phyloP scores from a whole-genome alignment of 352 stramenopile species.

The Phytophthora pistaciae region DNA sequence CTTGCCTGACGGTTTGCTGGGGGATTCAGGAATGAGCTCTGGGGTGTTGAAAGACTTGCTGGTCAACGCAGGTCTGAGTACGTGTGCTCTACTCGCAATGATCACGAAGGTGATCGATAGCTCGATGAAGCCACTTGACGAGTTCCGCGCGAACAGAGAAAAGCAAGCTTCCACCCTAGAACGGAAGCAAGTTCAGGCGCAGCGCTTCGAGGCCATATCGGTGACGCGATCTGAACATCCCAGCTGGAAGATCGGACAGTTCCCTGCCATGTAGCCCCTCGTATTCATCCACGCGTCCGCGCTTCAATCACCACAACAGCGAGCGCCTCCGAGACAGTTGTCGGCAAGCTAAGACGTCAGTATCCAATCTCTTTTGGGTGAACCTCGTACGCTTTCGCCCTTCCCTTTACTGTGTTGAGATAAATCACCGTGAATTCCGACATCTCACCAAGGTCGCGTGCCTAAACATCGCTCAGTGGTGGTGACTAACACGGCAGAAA shows the following conservation, averaged over 20 bases:
- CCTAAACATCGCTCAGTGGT: conserved; percentile 3
- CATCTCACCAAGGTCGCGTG: background rate
- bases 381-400: background rate
- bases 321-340: conserved; percentile 26
- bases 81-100: background rate
- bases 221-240: conserved; percentile 27
- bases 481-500: conserved; percentile 18
- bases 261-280: conserved; percentile 7
- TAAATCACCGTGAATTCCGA: conserved; percentile 6
- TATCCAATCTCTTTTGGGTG: conserved; percentile 6
- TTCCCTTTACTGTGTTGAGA: conserved; percentile 18
- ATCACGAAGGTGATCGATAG: conserved; percentile 1
- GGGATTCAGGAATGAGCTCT: conserved; percentile 32
- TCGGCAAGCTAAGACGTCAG: conserved; percentile 4
- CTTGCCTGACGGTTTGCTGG: conserved; percentile 26
- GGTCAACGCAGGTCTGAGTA: conserved; percentile 1
- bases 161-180: conserved; percentile 21
- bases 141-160: conserved; percentile 26
- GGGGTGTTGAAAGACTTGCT: background rate
- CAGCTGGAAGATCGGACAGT: conserved; percentile 34
- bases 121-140: conserved; percentile 22
- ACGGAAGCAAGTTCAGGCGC: conserved; percentile 18
- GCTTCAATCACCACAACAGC: conserved; percentile 14
- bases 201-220: conserved; percentile 13
- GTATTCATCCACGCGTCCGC: conserved; percentile 3